Evolutionary conservation across 192 early-diverging fungal species (phyloP), one percentile per base, ranked within the genome.

Genomic region (Coemansia sp.): DNA sequence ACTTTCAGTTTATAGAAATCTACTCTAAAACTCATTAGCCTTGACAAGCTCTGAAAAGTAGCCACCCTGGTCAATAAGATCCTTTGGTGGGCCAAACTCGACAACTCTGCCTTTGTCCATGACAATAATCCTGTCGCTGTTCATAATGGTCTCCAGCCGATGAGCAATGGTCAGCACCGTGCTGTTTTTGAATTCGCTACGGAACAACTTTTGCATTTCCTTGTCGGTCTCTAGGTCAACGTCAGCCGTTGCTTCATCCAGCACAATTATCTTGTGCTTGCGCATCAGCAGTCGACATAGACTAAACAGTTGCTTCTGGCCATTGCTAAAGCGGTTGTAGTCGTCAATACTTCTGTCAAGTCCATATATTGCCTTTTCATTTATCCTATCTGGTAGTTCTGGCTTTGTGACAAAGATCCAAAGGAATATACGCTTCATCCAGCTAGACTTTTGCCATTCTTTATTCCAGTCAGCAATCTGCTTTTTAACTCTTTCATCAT

Each of bases 81-180:
- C 83, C 22, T 64, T n/a, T 5, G 92, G 92, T 5, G 78, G 70
- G 19, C 87, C 89, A 67, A 87, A 85, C 46, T 92, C 91, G 0
- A 72, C 83, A 12, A 94, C 69, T 1, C 74, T 53, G 22, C 93
- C 93, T 14, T 89, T 67, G 55, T 92, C 86, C 46, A 94, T 77
- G 4, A 94, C 91, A 43, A 93, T 61, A 65, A 94, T 86, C 51
- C 85, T 76, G 64, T 93, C 90, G 61, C 85, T 88, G 65, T 88
- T 82, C 42, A 86, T 72, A 0, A 88, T 83, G 4, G 90, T 91
- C 54, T 91, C 89, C 42, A 91, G 32, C 32, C 32, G 32, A 32
- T 32, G 32, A 32, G 32, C 32, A 32, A 32, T 32, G 0, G 32
- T 32, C 32, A 32, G 32, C 1, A 32, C 32, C 4, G 32, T 32